These are phyloP conservation scores for Chalara sp. DNA, from an alignment of 2,329 filamentous ascomycete genomes.

Conservation along the genomic window DNA sequence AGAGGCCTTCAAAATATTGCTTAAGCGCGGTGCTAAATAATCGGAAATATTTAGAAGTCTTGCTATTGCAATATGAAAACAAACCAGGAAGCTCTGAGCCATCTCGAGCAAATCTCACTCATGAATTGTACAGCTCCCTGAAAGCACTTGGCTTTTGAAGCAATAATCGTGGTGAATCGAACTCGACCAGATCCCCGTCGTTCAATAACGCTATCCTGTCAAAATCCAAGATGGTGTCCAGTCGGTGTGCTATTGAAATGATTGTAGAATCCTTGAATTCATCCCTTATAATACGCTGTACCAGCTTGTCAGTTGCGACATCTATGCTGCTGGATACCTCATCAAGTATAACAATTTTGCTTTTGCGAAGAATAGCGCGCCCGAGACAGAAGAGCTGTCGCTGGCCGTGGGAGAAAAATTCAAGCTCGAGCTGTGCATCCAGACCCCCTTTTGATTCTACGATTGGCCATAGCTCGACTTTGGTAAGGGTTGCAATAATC, in stretches of 20 bases:
- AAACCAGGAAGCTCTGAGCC: too few species aligned
- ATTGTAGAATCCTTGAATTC: background rate
- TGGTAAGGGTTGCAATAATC: constrained; percentile 35
- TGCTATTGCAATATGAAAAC: too few species aligned
- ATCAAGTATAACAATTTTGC: constrained; percentile 34
- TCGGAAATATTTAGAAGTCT: too few species aligned
- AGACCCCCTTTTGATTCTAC: constrained; percentile 9
- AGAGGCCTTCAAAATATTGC: too few species aligned
- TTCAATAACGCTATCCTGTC: background rate
- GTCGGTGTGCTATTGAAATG: background rate
- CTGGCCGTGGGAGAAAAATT: constrained; percentile 59
- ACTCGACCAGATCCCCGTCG: background rate
- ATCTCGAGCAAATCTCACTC: background rate
- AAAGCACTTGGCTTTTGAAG: constrained; percentile 1
- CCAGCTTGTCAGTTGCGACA: background rate
- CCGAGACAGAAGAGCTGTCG: constrained; percentile 42
- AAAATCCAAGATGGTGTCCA: background rate
- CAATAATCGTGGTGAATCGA: background rate
- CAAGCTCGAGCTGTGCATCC: constrained; percentile 31
- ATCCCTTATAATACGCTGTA: background rate
- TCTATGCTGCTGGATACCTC: constrained; percentile 35
- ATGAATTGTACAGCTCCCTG: constrained; percentile 5
- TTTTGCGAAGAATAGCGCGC: constrained; percentile 34
- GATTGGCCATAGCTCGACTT: constrained; percentile 28
- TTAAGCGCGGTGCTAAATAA: too few species aligned